phyloP scores from a whole-genome alignment of 2,329 filamentous ascomycete genomes.

The Ophiostoma angusticollis region DNA sequence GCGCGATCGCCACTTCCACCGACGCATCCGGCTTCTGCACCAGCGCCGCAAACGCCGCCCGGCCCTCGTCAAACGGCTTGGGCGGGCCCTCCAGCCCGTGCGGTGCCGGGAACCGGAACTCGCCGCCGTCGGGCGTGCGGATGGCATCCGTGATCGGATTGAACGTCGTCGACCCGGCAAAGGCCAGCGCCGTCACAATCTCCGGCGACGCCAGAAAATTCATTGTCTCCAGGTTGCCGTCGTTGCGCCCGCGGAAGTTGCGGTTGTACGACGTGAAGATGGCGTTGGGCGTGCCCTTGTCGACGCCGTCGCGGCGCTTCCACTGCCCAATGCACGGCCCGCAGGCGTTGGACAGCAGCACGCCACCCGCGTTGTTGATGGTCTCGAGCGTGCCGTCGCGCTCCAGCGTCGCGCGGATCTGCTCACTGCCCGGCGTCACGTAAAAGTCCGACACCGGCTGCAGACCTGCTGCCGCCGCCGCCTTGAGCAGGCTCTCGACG shows the following conservation, averaged over 20 bases:
- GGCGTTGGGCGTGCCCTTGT: conserved; percentile 79
- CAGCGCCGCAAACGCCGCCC: conserved; percentile 59
- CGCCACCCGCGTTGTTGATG: conserved; percentile 75
- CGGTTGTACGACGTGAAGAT: conserved; percentile 97
- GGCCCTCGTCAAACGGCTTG: conserved; percentile 63
- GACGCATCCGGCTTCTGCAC: conserved; percentile 58
- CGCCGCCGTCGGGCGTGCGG: conserved; percentile 62
- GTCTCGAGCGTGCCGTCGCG: conserved; percentile 77
- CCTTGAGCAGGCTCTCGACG: conserved; percentile 82
- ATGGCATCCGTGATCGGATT: conserved; percentile 87
- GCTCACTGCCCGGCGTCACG: conserved; percentile 91
- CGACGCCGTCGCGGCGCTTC: conserved; percentile 76
- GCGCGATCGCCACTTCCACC: conserved; percentile 64
- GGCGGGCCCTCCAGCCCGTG: conserved; percentile 52
- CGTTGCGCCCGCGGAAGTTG: conserved; percentile 94
- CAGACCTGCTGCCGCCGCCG: conserved; percentile 78
- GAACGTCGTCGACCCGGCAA: conserved; percentile 84
- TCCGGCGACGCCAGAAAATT: conserved; percentile 97
- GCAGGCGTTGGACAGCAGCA: conserved; percentile 88
- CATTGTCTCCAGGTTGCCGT: conserved; percentile 93
- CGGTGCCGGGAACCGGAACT: conserved; percentile 76
- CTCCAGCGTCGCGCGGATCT: conserved; percentile 88
- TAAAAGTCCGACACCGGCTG: conserved; percentile 87
- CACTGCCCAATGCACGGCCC: conserved; percentile 91
- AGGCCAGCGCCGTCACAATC: conserved; percentile 91